These are phyloP conservation scores for Astragalus glycyphyllos DNA, from an alignment of 306 rosid genomes.

Conservation along the genomic window DNA sequence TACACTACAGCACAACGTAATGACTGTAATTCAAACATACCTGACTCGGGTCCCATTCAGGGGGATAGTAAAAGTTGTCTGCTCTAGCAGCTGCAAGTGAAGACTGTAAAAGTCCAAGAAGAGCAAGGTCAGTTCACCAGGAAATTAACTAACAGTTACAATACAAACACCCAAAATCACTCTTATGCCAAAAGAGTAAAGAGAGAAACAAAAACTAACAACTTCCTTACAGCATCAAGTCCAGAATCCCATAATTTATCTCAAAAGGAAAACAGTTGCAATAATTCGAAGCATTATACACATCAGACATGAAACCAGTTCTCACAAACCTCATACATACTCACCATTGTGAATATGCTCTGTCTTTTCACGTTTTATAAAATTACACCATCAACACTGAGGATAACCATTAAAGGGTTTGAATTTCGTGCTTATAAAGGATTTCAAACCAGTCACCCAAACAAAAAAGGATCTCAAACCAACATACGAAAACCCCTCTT, in stretches of 20 bases:
- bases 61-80: conserved; percentile 90
- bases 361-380: background rate
- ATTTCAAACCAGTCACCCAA: background rate
- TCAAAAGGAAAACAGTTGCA: background rate
- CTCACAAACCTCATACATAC: conserved; percentile 11
- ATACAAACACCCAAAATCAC: background rate
- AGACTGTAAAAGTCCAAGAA: conserved; percentile 66
- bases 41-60: conserved; percentile 93
- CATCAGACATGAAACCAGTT: background rate
- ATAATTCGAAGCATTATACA: background rate
- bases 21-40: conserved; percentile 41
- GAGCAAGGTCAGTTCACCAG: conserved; percentile 37
- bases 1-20: conserved; percentile 4
- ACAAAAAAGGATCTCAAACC: background rate
- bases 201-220: background rate
- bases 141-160: conserved; percentile 6
- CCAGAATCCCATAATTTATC: background rate
- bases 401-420: conserved; percentile 3
- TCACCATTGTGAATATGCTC: background rate
- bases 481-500: background rate
- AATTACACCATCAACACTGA: background rate
- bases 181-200: background rate
- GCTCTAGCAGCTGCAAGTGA: conserved; percentile 94
- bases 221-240: background rate
- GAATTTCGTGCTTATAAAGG: background rate